Evolutionary conservation across 306 rosid genomes (phyloP).

Genomic region (Luffa acutangula): DNA sequence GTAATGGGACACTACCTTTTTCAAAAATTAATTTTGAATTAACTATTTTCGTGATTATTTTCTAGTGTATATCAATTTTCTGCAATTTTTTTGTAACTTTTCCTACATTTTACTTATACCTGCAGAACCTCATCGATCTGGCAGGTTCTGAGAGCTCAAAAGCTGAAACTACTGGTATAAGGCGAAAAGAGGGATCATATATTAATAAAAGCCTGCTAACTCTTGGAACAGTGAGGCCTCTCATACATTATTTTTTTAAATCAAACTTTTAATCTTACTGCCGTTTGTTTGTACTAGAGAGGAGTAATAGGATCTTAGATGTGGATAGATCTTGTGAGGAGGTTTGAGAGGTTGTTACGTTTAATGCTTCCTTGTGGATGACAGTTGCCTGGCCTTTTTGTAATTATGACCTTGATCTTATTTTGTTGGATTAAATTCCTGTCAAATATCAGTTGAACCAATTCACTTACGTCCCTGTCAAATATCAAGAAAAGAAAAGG

Average conservation of each 20-base stretch:
- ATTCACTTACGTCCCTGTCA: not conserved
- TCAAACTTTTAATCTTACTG: not conserved
- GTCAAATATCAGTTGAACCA: not conserved
- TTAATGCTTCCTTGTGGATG: not conserved
- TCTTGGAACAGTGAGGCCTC: slow-evolving; percentile 96
- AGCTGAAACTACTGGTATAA: slow-evolving; percentile 96
- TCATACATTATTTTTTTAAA: slow-evolving; percentile 21
- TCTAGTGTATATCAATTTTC: slow-evolving; percentile 12
- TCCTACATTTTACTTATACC: slow-evolving; percentile 39
- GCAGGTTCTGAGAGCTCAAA: slow-evolving; percentile 99
- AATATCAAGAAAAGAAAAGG: not conserved
- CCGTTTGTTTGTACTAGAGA: not conserved
- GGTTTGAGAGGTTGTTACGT: not conserved
- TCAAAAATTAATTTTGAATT: not conserved
- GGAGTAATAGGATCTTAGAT: too few relatives aligned
- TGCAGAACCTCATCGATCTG: slow-evolving; percentile 99
- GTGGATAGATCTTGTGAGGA: too few relatives aligned
- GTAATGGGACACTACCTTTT: slow-evolving; percentile 29
- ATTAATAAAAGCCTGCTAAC: slow-evolving; percentile 95
- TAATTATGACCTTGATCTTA: too few relatives aligned
- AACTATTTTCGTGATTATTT: slow-evolving; percentile 14
- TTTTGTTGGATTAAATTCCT: too few relatives aligned
- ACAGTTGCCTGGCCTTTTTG: not conserved
- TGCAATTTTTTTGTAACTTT: slow-evolving; percentile 21
- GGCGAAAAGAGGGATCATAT: slow-evolving; percentile 98